phyloP scores from a whole-genome alignment of 345 rosid species.

The Eucalyptus leucophloia region DNA sequence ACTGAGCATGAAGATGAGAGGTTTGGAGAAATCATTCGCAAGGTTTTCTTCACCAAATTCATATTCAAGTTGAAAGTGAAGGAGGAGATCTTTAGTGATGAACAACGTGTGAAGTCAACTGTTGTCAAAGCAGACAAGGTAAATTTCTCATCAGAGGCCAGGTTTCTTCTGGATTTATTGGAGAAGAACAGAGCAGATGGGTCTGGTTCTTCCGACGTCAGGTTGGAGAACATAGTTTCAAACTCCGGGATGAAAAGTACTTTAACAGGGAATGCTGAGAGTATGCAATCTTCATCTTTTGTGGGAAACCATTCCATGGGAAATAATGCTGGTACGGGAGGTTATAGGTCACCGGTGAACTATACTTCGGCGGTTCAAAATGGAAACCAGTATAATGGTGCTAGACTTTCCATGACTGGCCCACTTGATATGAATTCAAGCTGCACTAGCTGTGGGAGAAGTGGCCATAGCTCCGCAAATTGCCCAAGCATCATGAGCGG shows the following conservation, averaged over 20 bases:
- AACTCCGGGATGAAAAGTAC: slow-evolving; percentile 5
- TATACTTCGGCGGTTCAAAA: slow-evolving; percentile 20
- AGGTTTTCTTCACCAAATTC: slow-evolving; percentile 50
- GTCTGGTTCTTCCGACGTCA: slow-evolving; percentile 4
- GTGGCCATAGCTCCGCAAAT: slow-evolving; percentile 53
- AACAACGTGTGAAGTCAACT: slow-evolving; percentile 79
- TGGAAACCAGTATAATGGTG: slow-evolving; percentile 30
- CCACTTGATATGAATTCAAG: background rate
- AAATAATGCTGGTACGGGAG: background rate
- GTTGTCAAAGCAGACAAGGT: slow-evolving; percentile 70
- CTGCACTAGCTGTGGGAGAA: slow-evolving; percentile 53
- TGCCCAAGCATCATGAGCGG: slow-evolving; percentile 61
- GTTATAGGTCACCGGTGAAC: slow-evolving; percentile 15
- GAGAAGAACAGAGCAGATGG: slow-evolving; percentile 33
- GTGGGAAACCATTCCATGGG: background rate
- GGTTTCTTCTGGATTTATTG: slow-evolving; percentile 49
- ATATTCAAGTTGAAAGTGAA: slow-evolving; percentile 78
- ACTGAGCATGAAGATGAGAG: slow-evolving; percentile 59
- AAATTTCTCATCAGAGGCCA: slow-evolving; percentile 43
- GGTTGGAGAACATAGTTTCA: slow-evolving; percentile 13
- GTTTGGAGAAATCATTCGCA: slow-evolving; percentile 54
- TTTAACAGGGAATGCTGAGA: slow-evolving; percentile 13
- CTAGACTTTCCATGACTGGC: slow-evolving; percentile 6
- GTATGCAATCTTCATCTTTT: slow-evolving; percentile 10
- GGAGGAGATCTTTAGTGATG: slow-evolving; percentile 83